Base-by-base conservation (phyloP, 1,139 yeast species). In the Yarrowia galli region DNA sequence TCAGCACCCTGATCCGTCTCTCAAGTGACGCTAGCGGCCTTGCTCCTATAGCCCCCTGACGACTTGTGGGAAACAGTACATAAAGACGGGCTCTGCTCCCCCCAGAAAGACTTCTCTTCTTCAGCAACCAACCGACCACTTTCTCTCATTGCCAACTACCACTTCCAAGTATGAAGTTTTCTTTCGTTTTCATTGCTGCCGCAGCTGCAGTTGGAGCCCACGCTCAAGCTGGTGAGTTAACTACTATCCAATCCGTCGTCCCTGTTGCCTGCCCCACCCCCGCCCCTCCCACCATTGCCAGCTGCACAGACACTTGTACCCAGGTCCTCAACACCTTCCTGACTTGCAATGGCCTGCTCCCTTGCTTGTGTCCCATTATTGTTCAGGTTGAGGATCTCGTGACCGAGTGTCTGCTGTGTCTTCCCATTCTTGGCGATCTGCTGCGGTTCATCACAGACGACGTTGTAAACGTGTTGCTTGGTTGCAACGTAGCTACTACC, bases 111-210 rank as follows among this genome's bases (percentile, higher is more conserved):
- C 32, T 28, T 28, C 32, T 28, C 8, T 10, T 28, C 32, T 28
- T 28, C 32, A 28, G 32, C 32, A 28, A 28, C 32, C 43, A 20
- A 38, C 61, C 46, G 46, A 54, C 61, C 61, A 23, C 61, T n/a
- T 54, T 25, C 61, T 10, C 32, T 36, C 60, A 23, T 53, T 38
- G 15, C 28, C 23, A 18, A 20, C 58, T 7, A 36, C 45, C 23
- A 20, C 16, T 12, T 18, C 13, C 56, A n/a, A 22, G 25, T 22
- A 58, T 58, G 64, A 43, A 58, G 51, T 28, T 58, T 42, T 58
- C 64, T 38, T 38, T 58, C 51, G 64, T 43, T 58, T 9, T 58
- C 10, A 46, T 58, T 20, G 64, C 64, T 32, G 64, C 64, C 42
- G 40, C 40, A 13, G 64, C 64, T 20, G 51, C 32, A n/a, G 64